Conservation (phyloP, 208 protist genomes). For the Trypanosoma boissoni region DNA sequence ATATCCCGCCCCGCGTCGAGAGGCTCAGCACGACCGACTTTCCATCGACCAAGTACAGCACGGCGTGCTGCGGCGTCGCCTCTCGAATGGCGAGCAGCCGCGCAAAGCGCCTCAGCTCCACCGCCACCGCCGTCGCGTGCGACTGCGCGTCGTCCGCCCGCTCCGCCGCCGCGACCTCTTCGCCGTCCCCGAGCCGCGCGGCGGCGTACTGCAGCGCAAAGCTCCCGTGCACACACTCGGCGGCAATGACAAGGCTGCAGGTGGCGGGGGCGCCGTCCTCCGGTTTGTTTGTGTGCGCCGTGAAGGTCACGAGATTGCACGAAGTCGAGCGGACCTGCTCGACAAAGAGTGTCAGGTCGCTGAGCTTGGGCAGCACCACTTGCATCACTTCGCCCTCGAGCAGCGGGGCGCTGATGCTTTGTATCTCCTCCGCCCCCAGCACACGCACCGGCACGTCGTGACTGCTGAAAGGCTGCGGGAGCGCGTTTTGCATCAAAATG, state of each 20-base stretch:
- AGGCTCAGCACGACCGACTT: constrained; percentile 64
- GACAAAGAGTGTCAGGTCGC: constrained; percentile 71
- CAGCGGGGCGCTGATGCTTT: constrained; percentile 41
- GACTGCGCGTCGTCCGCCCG: background rate
- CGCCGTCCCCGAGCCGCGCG: constrained; percentile 24
- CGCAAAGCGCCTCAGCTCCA: constrained; percentile 64
- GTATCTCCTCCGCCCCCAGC: constrained; percentile 51
- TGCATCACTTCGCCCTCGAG: constrained; percentile 48
- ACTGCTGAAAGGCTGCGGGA: constrained; percentile 48
- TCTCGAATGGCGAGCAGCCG: constrained; percentile 71
- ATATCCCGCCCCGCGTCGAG: constrained; percentile 35
- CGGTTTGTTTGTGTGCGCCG: constrained; percentile 4
- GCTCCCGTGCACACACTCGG: constrained; percentile 52
- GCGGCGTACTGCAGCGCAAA: constrained; percentile 69
- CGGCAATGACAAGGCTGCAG: constrained; percentile 43
- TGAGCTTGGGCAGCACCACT: constrained; percentile 53
- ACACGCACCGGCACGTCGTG: constrained; percentile 81
- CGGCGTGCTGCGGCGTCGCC: constrained; percentile 39
- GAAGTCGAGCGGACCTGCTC: constrained; percentile 63
- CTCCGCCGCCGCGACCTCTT: background rate
- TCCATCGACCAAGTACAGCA: constrained; percentile 55
- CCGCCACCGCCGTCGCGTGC: constrained; percentile 37
- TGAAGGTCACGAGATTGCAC: constrained; percentile 66
- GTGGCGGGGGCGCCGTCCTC: background rate
- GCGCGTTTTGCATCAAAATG: constrained; percentile 37